Evolutionary conservation across 2,329 filamentous ascomycete genomes (phyloP).

Genomic region (Aspergillus terreus): DNA sequence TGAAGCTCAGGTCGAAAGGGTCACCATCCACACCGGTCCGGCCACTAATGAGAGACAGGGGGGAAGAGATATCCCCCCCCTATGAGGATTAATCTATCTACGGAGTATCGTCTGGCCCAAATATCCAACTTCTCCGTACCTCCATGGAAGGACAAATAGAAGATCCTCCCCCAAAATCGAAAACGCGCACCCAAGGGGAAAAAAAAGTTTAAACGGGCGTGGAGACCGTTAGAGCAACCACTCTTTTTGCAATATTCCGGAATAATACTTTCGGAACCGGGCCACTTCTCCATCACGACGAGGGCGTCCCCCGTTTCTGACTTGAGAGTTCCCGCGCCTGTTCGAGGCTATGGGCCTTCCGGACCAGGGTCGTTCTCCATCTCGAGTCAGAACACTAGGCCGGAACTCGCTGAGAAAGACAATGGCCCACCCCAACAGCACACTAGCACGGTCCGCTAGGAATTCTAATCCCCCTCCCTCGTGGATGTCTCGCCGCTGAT

Average conservation of each 20-base stretch:
- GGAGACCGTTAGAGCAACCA: neutral
- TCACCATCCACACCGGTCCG: neutral
- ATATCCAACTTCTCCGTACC: too few species aligned
- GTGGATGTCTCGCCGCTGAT: constrained; percentile 20
- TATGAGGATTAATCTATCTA: neutral
- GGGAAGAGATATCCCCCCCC: neutral
- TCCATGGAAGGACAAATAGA: neutral
- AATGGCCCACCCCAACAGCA: constrained; percentile 16
- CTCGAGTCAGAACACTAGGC: constrained; percentile 16
- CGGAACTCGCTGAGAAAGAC: constrained; percentile 11
- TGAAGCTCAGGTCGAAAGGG: constrained; percentile 1
- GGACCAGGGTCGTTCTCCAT: constrained; percentile 9
- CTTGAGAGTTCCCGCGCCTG: constrained; percentile 4
- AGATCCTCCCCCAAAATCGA: neutral
- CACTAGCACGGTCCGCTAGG: constrained; percentile 18
- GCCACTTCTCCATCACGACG: neutral
- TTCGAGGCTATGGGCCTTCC: constrained; percentile 4
- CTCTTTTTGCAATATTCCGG: neutral
- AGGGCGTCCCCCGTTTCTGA: neutral
- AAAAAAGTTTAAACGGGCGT: constrained; percentile 3
- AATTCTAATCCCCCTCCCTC: constrained; percentile 17
- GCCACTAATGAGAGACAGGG: neutral
- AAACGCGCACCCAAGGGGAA: neutral
- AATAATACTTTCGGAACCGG: neutral
- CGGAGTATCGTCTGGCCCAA: neutral